Evolutionary conservation across 768 basidiomycete genomes (phyloP), one percentile per base, ranked within the genome.

Genomic region (Trametes sanguinea): DNA sequence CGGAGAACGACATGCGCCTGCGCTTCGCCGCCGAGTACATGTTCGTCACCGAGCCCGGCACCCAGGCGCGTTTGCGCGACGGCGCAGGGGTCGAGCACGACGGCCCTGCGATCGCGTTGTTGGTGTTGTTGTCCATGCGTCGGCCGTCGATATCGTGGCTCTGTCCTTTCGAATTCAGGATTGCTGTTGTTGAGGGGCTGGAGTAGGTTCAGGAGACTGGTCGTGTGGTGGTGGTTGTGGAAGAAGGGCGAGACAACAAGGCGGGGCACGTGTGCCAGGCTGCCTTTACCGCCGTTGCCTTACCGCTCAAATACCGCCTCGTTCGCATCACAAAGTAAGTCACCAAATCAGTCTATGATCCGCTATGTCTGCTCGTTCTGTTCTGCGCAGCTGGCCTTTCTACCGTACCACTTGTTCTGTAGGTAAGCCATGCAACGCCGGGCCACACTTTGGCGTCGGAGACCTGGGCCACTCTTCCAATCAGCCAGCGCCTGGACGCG

Each of bases 11-110:
- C 16, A 80, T 70, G 16, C 81, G 72, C 65, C 80, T 71, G 39
- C 78, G 70, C 63, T 82, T 82, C 54, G 58, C 58, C 14, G 71
- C 62, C 6, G 81, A 80, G 30, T 76, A 78, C 42, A 75, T 70
- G 57, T 76, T 78, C 7, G 77, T 76, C 45, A 77, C 71, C 11
- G 75, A 78, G 32, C 74, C 69, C 9, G 69, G 69, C 13, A 56
- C 61, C 67, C 67, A 67, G 44, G 59, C 61, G 14, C 69, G 69
- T 47, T 69, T 69, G 17, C 67, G 58, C 40, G 51, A 35, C 44
- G 52, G 69, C 37, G 51, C 46, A 43, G 63, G 63, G 6, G 63
- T 64, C 44, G 47, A 46, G 47, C 57, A 60, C 5, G 54, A 56
- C 47, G 61, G 48, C 16, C 51, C 51, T 29, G 61, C 55, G 11